These are phyloP conservation scores for Penicillium sp. DNA, from an alignment of 2,329 filamentous ascomycete genomes.

Conservation along the genomic window DNA sequence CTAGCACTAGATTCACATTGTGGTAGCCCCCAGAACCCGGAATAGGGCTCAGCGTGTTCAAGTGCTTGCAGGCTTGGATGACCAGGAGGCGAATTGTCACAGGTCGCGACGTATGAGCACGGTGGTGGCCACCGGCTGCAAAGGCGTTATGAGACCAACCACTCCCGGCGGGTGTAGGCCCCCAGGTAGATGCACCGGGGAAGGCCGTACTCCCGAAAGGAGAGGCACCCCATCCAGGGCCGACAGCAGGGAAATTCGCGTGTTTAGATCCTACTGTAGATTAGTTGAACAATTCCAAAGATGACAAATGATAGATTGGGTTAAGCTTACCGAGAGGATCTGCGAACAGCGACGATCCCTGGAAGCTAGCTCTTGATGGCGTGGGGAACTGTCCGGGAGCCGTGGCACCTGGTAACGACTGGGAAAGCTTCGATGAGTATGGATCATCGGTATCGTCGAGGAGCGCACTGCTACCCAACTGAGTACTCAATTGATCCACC, in stretches of 20 bases:
- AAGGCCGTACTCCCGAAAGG: slow-evolving; percentile 41
- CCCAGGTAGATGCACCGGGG: slow-evolving; percentile 38
- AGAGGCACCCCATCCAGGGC: slow-evolving; percentile 27
- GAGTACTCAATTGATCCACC: slow-evolving; percentile 70
- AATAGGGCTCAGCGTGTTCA: slow-evolving; percentile 44
- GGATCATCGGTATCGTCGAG: slow-evolving; percentile 72
- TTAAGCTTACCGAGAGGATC: slow-evolving; percentile 37
- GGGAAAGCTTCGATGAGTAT: slow-evolving; percentile 50
- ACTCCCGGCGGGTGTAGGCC: slow-evolving; percentile 39
- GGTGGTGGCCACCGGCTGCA: slow-evolving; percentile 46
- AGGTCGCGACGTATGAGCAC: slow-evolving; percentile 60
- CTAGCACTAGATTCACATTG: slow-evolving; percentile 61
- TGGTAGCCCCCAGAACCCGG: slow-evolving; percentile 63
- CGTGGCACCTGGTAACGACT: slow-evolving; percentile 51
- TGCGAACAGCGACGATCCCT: slow-evolving; percentile 41
- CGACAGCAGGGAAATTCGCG: slow-evolving; percentile 30
- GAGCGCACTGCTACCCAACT: slow-evolving; percentile 86
- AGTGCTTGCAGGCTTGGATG: slow-evolving; percentile 71
- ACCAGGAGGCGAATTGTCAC: slow-evolving; percentile 70
- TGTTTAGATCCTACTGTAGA: slow-evolving; percentile 31
- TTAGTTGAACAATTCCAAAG: slow-evolving; percentile 14
- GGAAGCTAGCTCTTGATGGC: slow-evolving; percentile 43
- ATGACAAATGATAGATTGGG: neutral
- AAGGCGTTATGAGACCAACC: slow-evolving; percentile 52
- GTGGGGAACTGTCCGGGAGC: slow-evolving; percentile 50